Percentiles rank a stretch among this genome's conserved stretches.
phyloP scores from a whole-genome alignment of 2,329 filamentous ascomycete species.

The Aureobasidium sp. region DNA sequence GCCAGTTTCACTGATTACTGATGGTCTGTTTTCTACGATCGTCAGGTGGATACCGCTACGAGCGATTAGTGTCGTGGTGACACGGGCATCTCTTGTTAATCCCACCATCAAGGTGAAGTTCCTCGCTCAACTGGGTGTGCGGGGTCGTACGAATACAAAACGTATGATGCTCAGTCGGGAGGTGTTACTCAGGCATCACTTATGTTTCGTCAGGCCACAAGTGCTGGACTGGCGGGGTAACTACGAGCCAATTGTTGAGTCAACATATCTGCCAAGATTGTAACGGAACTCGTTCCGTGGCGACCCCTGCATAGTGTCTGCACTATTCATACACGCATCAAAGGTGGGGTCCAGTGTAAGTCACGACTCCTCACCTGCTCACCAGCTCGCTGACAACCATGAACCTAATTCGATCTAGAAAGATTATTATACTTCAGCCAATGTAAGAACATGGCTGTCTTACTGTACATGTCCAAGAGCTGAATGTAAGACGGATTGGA shows the following conservation, averaged over 20 bases:
- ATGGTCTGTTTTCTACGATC: neutral
- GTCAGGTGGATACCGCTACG: neutral
- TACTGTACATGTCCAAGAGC: neutral
- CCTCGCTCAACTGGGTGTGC: neutral
- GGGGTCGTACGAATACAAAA: too few relatives aligned
- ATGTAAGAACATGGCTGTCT: neutral
- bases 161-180: too few relatives aligned
- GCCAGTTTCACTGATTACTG: conserved; percentile 14
- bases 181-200: too few relatives aligned
- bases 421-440: neutral
- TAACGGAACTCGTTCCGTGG: neutral
- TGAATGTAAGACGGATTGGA: neutral
- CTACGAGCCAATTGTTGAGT: neutral
- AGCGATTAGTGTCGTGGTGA: conserved; percentile 11
- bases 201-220: too few relatives aligned
- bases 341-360: too few relatives aligned
- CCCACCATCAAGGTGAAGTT: neutral
- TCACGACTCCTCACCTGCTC: neutral
- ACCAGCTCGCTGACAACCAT: neutral
- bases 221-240: neutral
- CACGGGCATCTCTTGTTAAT: neutral
- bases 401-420: neutral
- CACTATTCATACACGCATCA: too few relatives aligned
- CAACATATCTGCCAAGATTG: neutral
- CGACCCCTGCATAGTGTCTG: neutral